Base-by-base conservation (phyloP, 176 grass and related monocot species). In the Aegilops sharonensis region DNA sequence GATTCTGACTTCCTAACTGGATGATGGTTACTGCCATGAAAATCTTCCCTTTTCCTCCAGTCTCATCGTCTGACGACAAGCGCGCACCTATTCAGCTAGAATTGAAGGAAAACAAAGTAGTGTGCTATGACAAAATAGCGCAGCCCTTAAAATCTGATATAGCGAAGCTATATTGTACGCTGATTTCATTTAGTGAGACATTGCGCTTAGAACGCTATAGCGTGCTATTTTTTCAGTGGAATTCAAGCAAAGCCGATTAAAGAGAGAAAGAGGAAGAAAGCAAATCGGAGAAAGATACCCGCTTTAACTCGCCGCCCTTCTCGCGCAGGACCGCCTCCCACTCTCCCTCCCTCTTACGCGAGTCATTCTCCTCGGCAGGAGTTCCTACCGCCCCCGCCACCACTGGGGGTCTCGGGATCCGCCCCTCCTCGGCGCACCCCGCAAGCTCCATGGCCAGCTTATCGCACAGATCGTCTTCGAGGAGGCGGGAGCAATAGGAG, bases 401-500 rank as follows among this genome's bases (percentile, higher is more conserved):
- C 25, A 40, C 81, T 23, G 64, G 61, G 24, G 85, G 29, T 6
- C 47, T 76, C 32, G 54, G 69, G 31, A 95, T 47, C 69, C 13
- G 39, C 17, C 88, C 89, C 10, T 90, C 72, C 83, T 91, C 68
- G 36, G 92, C 32, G 62, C 85, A 94, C 15, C 9, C 78, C 24
- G 35, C 42, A 30, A 95, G 56, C 10, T 34, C 64, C 43, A 66
- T 30, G 14, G 81, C 89, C 54, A 98, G 83, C 76, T 82, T 87
- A 81, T 85, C 89, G 89, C 80, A 91, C 48, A 95, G 75, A 29
- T 68, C 81, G 54, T 64, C 68, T 25, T 84, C 89, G 35, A 98
- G 84, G 74, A 98, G 89, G 83, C 86, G 83, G 68, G 88, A 79
- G 78, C 88, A 92, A 68, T 91, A 95, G 11, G 91, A 81, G 0